Evolutionary conservation across 345 rosid species (phyloP).

Genomic region (Linum usitatissimum): DNA sequence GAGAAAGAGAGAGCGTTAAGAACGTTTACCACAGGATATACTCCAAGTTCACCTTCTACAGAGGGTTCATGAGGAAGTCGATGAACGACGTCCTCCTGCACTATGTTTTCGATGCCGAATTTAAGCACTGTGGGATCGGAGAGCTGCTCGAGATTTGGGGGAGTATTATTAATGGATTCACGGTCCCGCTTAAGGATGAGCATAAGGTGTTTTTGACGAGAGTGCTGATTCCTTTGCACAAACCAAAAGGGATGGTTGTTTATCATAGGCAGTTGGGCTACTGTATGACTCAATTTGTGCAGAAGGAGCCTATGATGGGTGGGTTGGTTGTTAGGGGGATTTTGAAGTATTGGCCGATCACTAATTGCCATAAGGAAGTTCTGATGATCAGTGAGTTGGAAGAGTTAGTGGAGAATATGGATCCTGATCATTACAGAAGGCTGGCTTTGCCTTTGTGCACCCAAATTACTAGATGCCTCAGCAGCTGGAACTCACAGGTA

Average conservation of each 20-base stretch:
- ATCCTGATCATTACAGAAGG: slow-evolving; percentile 45
- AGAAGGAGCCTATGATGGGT: slow-evolving; percentile 48
- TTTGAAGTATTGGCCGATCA: slow-evolving; percentile 50
- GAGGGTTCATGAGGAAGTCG: slow-evolving; percentile 50
- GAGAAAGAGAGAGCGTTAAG: slow-evolving; percentile 49
- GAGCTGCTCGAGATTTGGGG: slow-evolving; percentile 59
- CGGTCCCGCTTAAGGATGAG: slow-evolving; percentile 52
- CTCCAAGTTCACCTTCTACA: slow-evolving; percentile 32
- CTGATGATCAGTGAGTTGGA: slow-evolving; percentile 47
- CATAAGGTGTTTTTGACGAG: slow-evolving; percentile 55
- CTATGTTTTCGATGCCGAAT: slow-evolving; percentile 33
- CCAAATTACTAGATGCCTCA: slow-evolving; percentile 34
- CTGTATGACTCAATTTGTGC: slow-evolving; percentile 49
- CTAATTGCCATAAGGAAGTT: slow-evolving; percentile 47
- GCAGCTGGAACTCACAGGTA: slow-evolving; percentile 56
- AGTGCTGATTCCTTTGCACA: slow-evolving; percentile 53
- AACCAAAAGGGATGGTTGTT: slow-evolving; percentile 33
- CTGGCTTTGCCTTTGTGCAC: slow-evolving; percentile 43
- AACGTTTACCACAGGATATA: slow-evolving; percentile 49
- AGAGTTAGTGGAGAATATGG: slow-evolving; percentile 45
- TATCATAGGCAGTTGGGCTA: slow-evolving; percentile 43
- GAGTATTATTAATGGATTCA: slow-evolving; percentile 54
- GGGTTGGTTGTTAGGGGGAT: slow-evolving; percentile 40
- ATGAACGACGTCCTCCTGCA: slow-evolving; percentile 43
- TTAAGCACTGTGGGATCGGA: slow-evolving; percentile 36